Conservation (phyloP, 495 filamentous ascomycete genomes). For the Geopyxis carbonaria region DNA sequence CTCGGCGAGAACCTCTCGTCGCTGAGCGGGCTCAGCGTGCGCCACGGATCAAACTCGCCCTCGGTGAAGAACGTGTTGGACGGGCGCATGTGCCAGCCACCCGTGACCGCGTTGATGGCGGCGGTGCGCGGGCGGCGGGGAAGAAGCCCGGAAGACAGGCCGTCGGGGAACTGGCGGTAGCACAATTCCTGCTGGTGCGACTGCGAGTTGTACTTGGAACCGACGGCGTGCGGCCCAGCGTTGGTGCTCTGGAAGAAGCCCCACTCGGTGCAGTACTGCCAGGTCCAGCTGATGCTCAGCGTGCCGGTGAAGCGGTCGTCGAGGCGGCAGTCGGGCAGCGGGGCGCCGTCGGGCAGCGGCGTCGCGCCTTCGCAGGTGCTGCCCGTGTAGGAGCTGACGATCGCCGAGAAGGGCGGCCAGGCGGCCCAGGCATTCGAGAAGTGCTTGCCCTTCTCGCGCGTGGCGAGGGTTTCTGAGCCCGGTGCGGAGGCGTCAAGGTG, state of each 20-base stretch:
- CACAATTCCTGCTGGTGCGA: slow-evolving; percentile 35
- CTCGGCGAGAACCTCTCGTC: slow-evolving; percentile 30
- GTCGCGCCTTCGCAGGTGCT: too few species aligned
- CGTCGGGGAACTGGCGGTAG: slow-evolving; percentile 37
- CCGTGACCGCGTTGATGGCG: slow-evolving; percentile 31
- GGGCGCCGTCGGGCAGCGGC: slow-evolving; percentile 1
- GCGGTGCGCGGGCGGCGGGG: slow-evolving; percentile 29
- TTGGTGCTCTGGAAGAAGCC: slow-evolving; percentile 41
- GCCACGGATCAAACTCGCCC: slow-evolving; percentile 45
- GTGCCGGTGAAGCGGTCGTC: slow-evolving; percentile 27
- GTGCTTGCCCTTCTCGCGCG: slow-evolving; percentile 20
- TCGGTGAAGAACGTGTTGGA: slow-evolving; percentile 39
- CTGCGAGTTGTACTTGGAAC: slow-evolving; percentile 36
- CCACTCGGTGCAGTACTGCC: slow-evolving; percentile 46
- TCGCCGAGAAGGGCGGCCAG: slow-evolving; percentile 29
- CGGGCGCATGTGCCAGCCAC: slow-evolving; percentile 42
- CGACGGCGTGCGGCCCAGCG: slow-evolving; percentile 31
- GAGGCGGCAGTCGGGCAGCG: slow-evolving; percentile 28
- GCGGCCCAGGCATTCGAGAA: slow-evolving; percentile 32
- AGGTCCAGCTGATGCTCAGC: slow-evolving; percentile 36
- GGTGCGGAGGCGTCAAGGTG: slow-evolving; percentile 31
- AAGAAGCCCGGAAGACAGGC: slow-evolving; percentile 29
- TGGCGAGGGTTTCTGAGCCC: too few species aligned
- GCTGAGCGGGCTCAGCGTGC: slow-evolving; percentile 34
- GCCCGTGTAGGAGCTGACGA: slow-evolving; percentile 34